Percentiles rank a stretch among this genome's conserved stretches.
These are phyloP conservation scores for Leccinum obscurum DNA, from an alignment of 768 basidiomycete species.

Conservation along the genomic window DNA sequence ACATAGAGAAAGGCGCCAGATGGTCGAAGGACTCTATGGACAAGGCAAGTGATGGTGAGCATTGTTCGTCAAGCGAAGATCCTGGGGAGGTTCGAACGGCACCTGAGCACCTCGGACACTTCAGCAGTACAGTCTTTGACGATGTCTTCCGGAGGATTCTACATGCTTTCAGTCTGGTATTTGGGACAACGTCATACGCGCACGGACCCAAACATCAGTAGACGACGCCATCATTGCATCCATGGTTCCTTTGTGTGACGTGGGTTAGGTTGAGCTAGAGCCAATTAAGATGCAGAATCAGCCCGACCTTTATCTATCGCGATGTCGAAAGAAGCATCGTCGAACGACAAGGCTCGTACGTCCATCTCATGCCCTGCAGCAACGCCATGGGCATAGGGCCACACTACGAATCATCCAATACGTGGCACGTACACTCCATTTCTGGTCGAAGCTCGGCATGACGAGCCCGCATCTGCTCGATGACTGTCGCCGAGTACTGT, in stretches of 20 bases:
- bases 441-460: constrained; percentile 52
- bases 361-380: constrained; percentile 81
- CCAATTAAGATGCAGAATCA: background rate
- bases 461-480: constrained; percentile 67
- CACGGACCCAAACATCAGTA: constrained; percentile 75
- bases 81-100: background rate
- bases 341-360: constrained; percentile 63
- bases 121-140: constrained; percentile 73
- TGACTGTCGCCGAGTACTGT: constrained; percentile 74
- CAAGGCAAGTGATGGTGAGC: background rate
- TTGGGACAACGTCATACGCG: background rate
- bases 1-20: constrained; percentile 70
- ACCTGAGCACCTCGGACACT: constrained; percentile 76
- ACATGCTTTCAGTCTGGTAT: constrained; percentile 1
- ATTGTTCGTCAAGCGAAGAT: background rate
- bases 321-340: constrained; percentile 64
- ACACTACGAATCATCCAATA: background rate
- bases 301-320: constrained; percentile 76
- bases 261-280: background rate
- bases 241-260: constrained; percentile 60
- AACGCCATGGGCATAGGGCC: background rate
- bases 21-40: constrained; percentile 59
- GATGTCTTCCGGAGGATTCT: constrained; percentile 76
- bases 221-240: constrained; percentile 87
- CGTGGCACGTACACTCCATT: constrained; percentile 62